A percentile compares a stretch with the other conserved stretches of the same genome.
phyloP scores from a whole-genome alignment of 2,329 filamentous ascomycete species.

The Ascosphaera acerosa region DNA sequence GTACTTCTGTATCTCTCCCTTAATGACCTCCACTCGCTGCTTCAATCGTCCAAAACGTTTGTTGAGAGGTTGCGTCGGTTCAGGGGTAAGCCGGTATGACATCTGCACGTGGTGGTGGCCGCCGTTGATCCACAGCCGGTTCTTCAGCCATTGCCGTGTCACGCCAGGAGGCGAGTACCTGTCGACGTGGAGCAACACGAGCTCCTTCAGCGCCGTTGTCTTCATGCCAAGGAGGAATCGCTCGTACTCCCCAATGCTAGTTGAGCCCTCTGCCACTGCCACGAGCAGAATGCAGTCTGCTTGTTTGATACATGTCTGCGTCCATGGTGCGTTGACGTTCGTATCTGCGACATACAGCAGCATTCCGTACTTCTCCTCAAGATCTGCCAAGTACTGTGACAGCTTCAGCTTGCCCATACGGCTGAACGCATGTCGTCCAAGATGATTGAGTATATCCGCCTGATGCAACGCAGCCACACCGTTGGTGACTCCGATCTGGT shows the following conservation, averaged over 20 bases:
- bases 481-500: conserved; percentile 69
- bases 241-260: conserved; percentile 86
- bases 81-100: conserved; percentile 51
- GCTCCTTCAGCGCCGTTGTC: conserved; percentile 77
- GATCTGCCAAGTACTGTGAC: conserved; percentile 81
- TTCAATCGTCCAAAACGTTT: conserved; percentile 72
- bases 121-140: conserved; percentile 92
- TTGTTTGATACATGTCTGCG: conserved; percentile 89
- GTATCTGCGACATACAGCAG: conserved; percentile 94
- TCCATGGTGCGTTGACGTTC: conserved; percentile 92
- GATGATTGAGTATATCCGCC: conserved; percentile 75
- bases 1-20: conserved; percentile 95
- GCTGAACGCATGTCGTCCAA: conserved; percentile 89
- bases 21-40: conserved; percentile 75
- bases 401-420: conserved; percentile 92
- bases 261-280: conserved; percentile 69
- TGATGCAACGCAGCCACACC: conserved; percentile 85
- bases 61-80: conserved; percentile 48
- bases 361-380: conserved; percentile 91
- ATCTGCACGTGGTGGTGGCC: conserved; percentile 96
- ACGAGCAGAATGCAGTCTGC: conserved; percentile 90
- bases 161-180: conserved; percentile 65
- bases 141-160: conserved; percentile 71
- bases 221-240: conserved; percentile 92
- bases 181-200: conserved; percentile 74